Percentiles rank a stretch among this genome's conserved stretches.
These are phyloP conservation scores for Kazachstania taianensis DNA, from an alignment of 805 yeast species.

Conservation along the genomic window DNA sequence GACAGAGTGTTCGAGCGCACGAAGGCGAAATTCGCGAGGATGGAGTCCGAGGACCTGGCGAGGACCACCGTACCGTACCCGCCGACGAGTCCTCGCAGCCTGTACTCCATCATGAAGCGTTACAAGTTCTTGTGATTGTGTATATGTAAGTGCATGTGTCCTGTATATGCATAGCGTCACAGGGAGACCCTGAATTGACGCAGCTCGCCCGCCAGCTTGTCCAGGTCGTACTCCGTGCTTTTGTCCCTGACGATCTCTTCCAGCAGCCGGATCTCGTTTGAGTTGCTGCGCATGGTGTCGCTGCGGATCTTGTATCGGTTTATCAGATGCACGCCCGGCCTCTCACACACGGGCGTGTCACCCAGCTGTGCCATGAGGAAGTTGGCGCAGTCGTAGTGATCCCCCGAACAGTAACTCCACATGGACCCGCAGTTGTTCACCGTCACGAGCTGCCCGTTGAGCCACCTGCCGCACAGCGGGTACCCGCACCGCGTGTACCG, in stretches of 20 bases:
- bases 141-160: neutral
- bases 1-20: conserved; percentile 18
- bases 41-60: conserved; percentile 16
- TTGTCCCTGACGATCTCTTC: conserved; percentile 20
- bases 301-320: conserved; percentile 7
- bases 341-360: conserved; percentile 45
- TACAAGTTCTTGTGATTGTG: conserved; percentile 1
- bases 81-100: conserved; percentile 10
- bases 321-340: conserved; percentile 40
- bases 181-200: neutral
- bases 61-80: conserved; percentile 16
- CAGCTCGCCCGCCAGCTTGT: conserved; percentile 2
- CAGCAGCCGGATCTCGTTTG: conserved; percentile 29
- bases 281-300: conserved; percentile 4
- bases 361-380: conserved; percentile 38
- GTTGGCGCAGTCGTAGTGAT: conserved; percentile 71
- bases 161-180: neutral
- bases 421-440: conserved; percentile 11
- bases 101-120: conserved; percentile 6
- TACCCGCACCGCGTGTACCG: conserved; percentile 69
- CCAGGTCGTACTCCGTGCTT: conserved; percentile 18
- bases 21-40: conserved; percentile 13
- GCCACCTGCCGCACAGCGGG: conserved; percentile 46
- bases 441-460: conserved; percentile 8
- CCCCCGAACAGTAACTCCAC: conserved; percentile 50